A percentile compares a stretch with the other conserved stretches of the same genome.
phyloP scores from a whole-genome alignment of 2,329 filamentous ascomycete species.

The Talaromyces sp. region DNA sequence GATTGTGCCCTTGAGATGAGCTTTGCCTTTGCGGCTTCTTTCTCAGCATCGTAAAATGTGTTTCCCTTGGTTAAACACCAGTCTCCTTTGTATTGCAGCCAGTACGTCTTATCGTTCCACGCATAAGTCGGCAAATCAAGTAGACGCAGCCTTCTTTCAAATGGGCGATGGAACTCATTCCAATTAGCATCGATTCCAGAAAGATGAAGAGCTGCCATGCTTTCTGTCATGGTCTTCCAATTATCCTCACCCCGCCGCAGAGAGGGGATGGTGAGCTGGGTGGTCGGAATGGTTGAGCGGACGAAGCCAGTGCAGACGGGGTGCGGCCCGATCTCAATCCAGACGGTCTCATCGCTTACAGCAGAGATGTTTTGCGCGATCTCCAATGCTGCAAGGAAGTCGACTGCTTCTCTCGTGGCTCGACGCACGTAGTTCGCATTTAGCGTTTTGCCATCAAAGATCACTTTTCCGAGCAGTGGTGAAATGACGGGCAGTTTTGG shows the following conservation, averaged over 20 bases:
- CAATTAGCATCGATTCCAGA: constrained; percentile 63
- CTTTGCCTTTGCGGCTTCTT: constrained; percentile 12
- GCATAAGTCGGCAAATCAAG: constrained; percentile 64
- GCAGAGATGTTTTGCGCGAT: constrained; percentile 55
- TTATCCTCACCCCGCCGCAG: constrained; percentile 59
- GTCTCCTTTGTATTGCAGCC: constrained; percentile 66
- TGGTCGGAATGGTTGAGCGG: constrained; percentile 56
- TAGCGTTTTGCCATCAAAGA: constrained; percentile 25
- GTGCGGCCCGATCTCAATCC: constrained; percentile 71
- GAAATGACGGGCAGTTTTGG: constrained; percentile 43
- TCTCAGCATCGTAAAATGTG: constrained; percentile 22
- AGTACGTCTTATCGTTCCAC: constrained; percentile 69
- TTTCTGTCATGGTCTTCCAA: constrained; percentile 60
- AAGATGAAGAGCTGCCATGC: constrained; percentile 56
- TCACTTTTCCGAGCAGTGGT: constrained; percentile 39
- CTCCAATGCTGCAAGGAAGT: constrained; percentile 61
- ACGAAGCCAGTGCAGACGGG: constrained; percentile 66
- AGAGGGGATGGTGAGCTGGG: constrained; percentile 55
- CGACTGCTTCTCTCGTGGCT: constrained; percentile 64
- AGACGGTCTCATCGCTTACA: constrained; percentile 63
- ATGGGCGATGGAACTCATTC: constrained; percentile 64
- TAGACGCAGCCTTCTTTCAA: constrained; percentile 54
- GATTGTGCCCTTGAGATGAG: background rate
- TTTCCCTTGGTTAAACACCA: constrained; percentile 68
- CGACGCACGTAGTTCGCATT: constrained; percentile 60